Evolutionary conservation across 177 flowering plant genomes (phyloP).

Genomic region (Vitis hybrid): DNA sequence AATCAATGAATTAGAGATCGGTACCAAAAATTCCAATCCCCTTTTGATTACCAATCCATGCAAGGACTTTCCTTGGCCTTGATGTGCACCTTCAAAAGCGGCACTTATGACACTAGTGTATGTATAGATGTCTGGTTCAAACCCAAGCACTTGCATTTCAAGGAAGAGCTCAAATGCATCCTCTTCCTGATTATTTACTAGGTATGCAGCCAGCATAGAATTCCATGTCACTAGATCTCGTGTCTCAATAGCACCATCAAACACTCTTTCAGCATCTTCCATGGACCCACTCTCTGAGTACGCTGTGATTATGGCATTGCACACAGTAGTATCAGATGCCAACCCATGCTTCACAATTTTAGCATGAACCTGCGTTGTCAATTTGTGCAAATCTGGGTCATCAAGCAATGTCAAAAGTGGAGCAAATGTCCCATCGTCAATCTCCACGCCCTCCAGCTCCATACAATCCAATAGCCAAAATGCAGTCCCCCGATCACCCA

Average conservation of each 20-base stretch:
- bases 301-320: conserved; percentile 65
- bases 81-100: conserved; percentile 41
- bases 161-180: conserved; percentile 51
- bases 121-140: conserved; percentile 65
- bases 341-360: conserved; percentile 54
- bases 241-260: conserved; percentile 32
- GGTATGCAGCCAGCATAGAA: conserved; percentile 75
- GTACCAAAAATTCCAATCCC: conserved; percentile 48
- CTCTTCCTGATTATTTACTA: conserved; percentile 27
- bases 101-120: conserved; percentile 71
- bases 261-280: conserved; percentile 51
- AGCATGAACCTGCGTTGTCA: conserved; percentile 53
- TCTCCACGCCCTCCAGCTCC: conserved; percentile 49
- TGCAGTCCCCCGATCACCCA: conserved; percentile 36
- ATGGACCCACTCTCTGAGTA: conserved; percentile 72
- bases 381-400: conserved; percentile 15
- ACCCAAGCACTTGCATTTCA: conserved; percentile 51
- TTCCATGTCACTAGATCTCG: conserved; percentile 81
- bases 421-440: conserved; percentile 77
- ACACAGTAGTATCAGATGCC: conserved; percentile 34
- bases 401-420: conserved; percentile 54
- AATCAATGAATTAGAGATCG: conserved; percentile 64
- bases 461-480: conserved; percentile 49
- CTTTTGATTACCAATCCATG: conserved; percentile 66
- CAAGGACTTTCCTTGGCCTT: conserved; percentile 51